Base-by-base conservation (phyloP, 805 yeast species). In the Ogataea pignaliae region DNA sequence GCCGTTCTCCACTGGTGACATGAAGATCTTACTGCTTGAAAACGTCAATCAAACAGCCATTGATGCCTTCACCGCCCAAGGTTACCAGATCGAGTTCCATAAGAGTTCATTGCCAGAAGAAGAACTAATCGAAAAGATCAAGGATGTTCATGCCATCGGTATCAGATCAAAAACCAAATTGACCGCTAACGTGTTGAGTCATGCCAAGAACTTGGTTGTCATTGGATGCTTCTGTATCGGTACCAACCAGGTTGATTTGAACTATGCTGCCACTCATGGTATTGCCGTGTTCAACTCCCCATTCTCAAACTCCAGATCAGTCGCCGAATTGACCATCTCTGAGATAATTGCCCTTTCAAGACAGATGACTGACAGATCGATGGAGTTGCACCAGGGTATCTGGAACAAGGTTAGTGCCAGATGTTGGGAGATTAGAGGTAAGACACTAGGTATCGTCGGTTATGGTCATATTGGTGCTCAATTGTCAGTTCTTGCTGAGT, bases 361-460 rank as follows among this genome's bases (percentile, higher is more conserved):
- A 74, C 99, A 93, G 73, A 69, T 91, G 50, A 96, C 97, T 61
- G 99, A 93, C 69, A 83, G 99, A 71, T 88, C 96, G 31, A 84
- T 85, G 54, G 99, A 93, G 74, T 65, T 93, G 74, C 99, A 91
- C 74, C 79, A 91, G 43, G 97, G 97, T 53, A 83, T 91, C 50
- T 93, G 99, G 99, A 93, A 93, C 75, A 93, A 93, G 73, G 97
- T 91, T 57, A 75, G 86, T 59, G 76, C 88, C 54, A 89, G 79
- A 68, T 93, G 99, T 73, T 93, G 98, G 98, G 99, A 93, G 72
- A 90, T 93, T 56, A 86, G 99, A 73, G 99, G 99, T 55, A 93
- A 93, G 70, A 91, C 99, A 39, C 76, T 93, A 58, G 99, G 99
- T 50, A 93, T 93, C 60, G 76, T 93, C 34, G 99, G 99, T 56